A percentile compares a stretch with the other conserved stretches of the same genome.
Evolutionary conservation across 805 yeast genomes (phyloP).

Genomic region (Komagataella pastoris): DNA sequence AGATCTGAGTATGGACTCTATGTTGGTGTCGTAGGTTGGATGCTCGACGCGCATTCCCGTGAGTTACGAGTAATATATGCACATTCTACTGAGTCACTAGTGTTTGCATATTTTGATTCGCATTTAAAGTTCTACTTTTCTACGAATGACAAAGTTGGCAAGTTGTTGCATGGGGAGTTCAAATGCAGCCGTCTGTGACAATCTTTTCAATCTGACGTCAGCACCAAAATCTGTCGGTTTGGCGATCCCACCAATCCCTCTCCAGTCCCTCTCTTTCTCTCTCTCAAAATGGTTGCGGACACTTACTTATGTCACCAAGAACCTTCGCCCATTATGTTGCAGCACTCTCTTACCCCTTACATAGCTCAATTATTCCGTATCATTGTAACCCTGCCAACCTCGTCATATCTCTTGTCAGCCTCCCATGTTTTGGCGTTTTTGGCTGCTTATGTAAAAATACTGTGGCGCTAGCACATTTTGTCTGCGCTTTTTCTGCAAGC

Average conservation of each 20-base stretch:
- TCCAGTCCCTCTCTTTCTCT: no score
- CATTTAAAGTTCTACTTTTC: not conserved
- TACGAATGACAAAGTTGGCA: not conserved
- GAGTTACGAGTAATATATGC: conserved; percentile 16
- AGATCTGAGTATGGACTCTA: conserved; percentile 11
- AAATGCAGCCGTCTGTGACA: not conserved
- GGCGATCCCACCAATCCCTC: no score
- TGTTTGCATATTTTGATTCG: conserved; percentile 13
- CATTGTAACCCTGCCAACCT: not conserved
- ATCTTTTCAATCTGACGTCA: not conserved
- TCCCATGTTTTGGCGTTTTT: not conserved
- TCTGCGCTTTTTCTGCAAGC: not conserved
- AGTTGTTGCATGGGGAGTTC: not conserved
- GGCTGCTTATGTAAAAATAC: not conserved
- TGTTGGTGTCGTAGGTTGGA: conserved; percentile 18
- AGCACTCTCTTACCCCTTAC: not conserved
- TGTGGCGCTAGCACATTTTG: not conserved
- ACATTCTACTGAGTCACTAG: conserved; percentile 24
- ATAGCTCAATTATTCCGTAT: not conserved
- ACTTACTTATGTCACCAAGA: no score
- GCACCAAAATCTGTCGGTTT: not conserved
- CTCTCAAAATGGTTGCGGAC: no score
- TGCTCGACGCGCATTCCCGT: conserved; percentile 6
- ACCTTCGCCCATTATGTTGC: not conserved
- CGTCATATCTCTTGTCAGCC: not conserved